Evolutionary conservation across 2,329 filamentous ascomycete genomes (phyloP), one percentile per base, ranked within the genome.

Genomic region (Sporothrix mexicana): DNA sequence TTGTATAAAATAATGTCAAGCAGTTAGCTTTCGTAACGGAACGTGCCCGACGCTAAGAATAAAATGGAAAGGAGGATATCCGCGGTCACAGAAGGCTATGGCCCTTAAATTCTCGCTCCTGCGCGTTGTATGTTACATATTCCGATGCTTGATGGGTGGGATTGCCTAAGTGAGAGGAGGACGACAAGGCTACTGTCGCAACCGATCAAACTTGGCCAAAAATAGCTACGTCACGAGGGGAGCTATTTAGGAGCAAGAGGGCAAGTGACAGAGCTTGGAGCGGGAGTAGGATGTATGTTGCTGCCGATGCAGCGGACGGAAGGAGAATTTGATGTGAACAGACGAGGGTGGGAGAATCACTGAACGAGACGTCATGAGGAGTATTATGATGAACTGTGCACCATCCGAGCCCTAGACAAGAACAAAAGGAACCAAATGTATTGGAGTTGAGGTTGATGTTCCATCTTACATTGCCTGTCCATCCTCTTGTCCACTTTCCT

Each of bases 101-200:
- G 36, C 25, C 25, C 25, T 30, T 15, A 25, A 8, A 17, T 6
- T 57, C 55, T 57, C 51, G 55, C 9, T 57, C 12, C 13, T 59
- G 12, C 20, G 36, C 20, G 36, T 36, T 45, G 59, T 36, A 36
- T 45, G 36, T 36, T 45, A 9, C 59, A 62, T 62, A 45, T 23
- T 23, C n/a, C 36, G 30, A 25, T 64, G 61, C 17, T 64, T n/a
- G 20, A 23, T 25, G 61, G 41, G 41, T 45, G 5, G 23, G 7
- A 30, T 43, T 49, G 45, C 23, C 30, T 51, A 51, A 67, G 62
- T 43, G 62, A 67, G 62, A 49, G 62, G 43, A 45, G 43, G 30
- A 15, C 10, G 20, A 10, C 20, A 13, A n/a, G 30, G n/a, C 23
- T 20, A 7, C 62, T 10, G 12, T 12, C 23, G n/a, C 7, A 13